Conservation (phyloP, 2,329 filamentous ascomycete genomes). For the Zasmidium angulare region DNA sequence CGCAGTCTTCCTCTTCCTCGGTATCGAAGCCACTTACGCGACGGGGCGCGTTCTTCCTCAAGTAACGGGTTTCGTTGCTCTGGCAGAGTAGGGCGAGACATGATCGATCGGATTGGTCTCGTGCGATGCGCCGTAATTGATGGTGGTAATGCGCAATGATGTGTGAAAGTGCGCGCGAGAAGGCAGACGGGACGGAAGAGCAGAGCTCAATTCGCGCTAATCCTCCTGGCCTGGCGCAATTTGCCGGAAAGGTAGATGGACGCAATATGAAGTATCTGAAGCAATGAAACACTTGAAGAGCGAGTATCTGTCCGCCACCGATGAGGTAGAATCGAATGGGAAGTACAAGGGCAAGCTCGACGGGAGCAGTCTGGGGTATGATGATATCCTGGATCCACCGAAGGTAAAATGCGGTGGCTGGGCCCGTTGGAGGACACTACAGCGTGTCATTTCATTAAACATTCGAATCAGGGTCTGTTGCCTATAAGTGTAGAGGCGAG, state of each 20-base stretch:
- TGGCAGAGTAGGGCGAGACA: slow-evolving; percentile 49
- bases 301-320: not conserved
- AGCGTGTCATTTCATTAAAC: not conserved
- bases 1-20: slow-evolving; percentile 1
- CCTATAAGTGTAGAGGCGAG: not conserved
- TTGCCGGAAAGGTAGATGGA: not conserved
- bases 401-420: not conserved
- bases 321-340: not conserved
- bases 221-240: not conserved
- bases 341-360: not conserved
- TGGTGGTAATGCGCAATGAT: not conserved
- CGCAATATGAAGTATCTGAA: not conserved
- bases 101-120: slow-evolving; percentile 13
- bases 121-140: slow-evolving; percentile 1
- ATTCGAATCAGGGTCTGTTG: not conserved
- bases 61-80: slow-evolving; percentile 65
- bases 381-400: not conserved
- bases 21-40: slow-evolving; percentile 53
- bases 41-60: slow-evolving; percentile 59
- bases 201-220: not conserved
- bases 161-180: not conserved
- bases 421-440: not conserved
- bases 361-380: not conserved
- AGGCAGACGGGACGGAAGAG: not conserved
- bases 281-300: not conserved